Evolutionary conservation across 352 stramenopile species (phyloP).

Genomic region (Phytophthora constricta): DNA sequence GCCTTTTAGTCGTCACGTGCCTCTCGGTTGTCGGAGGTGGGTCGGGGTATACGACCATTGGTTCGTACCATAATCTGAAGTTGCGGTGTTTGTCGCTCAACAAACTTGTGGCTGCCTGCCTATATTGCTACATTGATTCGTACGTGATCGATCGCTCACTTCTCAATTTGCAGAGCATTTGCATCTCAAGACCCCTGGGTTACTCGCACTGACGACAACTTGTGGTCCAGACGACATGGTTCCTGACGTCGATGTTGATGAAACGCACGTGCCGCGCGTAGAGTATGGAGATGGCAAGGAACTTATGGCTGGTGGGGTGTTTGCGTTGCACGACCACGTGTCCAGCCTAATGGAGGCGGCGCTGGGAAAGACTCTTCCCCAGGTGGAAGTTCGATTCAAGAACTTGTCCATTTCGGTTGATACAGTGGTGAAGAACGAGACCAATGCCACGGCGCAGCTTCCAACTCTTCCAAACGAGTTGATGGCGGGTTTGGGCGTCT

Average conservation of each 20-base stretch:
- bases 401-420: neutral
- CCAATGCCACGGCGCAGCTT: neutral
- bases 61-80: too few relatives aligned
- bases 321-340: neutral
- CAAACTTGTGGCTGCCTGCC: too few relatives aligned
- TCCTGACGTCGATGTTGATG: too few relatives aligned
- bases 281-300: neutral
- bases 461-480: neutral
- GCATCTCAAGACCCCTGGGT: neutral
- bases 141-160: neutral
- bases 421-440: neutral
- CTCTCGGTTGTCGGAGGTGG: too few relatives aligned
- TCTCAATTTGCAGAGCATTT: neutral
- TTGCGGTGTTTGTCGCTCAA: too few relatives aligned
- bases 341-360: neutral
- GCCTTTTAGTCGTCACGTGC: neutral
- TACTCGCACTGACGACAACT: neutral
- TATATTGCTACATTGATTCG: too few relatives aligned
- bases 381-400: neutral
- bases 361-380: neutral
- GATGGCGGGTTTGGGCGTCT: neutral
- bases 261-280: too few relatives aligned
- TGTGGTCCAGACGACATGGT: too few relatives aligned
- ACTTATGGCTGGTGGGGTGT: neutral
- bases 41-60: too few relatives aligned